A percentile compares a stretch with the other conserved stretches of the same genome.
Evolutionary conservation across 305 asterid genomes (phyloP).

Genomic region (Salvia sclarea): DNA sequence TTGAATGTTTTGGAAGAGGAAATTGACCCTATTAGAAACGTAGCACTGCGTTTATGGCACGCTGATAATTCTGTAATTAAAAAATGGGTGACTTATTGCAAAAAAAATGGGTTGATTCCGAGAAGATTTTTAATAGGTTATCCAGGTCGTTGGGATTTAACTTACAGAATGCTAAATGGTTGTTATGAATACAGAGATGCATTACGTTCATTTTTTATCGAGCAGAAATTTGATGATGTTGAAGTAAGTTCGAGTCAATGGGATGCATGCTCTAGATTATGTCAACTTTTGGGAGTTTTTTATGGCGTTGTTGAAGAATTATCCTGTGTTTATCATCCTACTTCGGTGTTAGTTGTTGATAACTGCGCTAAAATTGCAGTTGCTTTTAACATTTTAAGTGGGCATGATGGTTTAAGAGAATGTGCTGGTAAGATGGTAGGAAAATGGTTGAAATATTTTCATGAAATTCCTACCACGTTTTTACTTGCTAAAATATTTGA

Average conservation of each 20-base stretch:
- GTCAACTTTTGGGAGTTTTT: background rate
- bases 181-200: constrained; percentile 2
- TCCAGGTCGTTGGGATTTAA: background rate
- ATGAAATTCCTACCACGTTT: constrained; percentile 1
- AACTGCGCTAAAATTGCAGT: constrained; percentile 1
- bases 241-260: background rate
- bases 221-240: background rate
- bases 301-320: background rate
- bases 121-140: background rate
- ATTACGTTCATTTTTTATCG: background rate
- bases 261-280: background rate
- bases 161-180: background rate
- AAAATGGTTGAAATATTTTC: background rate
- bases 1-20: background rate
- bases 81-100: background rate
- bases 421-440: background rate
- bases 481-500: background rate
- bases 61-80: background rate
- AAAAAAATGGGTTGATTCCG: background rate
- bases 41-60: background rate
- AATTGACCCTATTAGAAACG: background rate
- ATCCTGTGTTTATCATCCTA: background rate
- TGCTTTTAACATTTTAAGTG: background rate
- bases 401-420: background rate
- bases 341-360: background rate